These are phyloP conservation scores for Fusarium sp. DNA, from an alignment of 2,329 filamentous ascomycete species.

Conservation along the genomic window DNA sequence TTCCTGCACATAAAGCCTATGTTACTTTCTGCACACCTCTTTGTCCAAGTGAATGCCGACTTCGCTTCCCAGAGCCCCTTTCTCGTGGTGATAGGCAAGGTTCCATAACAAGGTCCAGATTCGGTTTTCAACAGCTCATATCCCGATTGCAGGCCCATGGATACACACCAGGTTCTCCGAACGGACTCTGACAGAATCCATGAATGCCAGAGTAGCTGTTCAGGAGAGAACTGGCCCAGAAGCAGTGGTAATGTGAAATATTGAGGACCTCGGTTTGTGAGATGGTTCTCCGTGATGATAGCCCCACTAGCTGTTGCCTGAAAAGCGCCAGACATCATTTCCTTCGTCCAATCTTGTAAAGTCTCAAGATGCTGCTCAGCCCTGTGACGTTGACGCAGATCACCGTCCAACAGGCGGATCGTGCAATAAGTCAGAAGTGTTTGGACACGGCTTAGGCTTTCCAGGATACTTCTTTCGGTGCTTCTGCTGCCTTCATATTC, in stretches of 20 bases:
- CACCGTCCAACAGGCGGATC: conserved; percentile 43
- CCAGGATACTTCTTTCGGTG: neutral
- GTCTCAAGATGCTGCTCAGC: conserved; percentile 37
- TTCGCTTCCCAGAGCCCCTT: conserved; percentile 46
- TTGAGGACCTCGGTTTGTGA: neutral
- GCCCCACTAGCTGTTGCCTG: conserved; percentile 1
- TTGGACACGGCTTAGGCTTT: conserved; percentile 36
- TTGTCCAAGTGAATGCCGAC: conserved; percentile 38
- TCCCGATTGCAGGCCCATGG: conserved; percentile 30
- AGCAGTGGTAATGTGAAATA: neutral
- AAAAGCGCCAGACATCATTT: conserved; percentile 8
- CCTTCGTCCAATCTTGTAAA: conserved; percentile 30
- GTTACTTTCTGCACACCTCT: conserved; percentile 27
- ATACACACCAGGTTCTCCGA: conserved; percentile 47
- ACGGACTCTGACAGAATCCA: conserved; percentile 49
- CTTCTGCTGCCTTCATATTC: neutral
- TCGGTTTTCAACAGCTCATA: conserved; percentile 33
- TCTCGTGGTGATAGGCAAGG: conserved; percentile 39
- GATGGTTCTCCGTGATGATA: conserved; percentile 19
- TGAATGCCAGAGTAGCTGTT: conserved; percentile 43
- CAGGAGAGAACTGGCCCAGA: conserved; percentile 7
- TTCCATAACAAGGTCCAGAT: conserved; percentile 23
- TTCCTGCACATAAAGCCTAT: conserved; percentile 34
- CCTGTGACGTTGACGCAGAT: conserved; percentile 35
- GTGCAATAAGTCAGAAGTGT: conserved; percentile 39